phyloP scores from a whole-genome alignment of 2,329 filamentous ascomycete species.

The Tolypocladium sp. region DNA sequence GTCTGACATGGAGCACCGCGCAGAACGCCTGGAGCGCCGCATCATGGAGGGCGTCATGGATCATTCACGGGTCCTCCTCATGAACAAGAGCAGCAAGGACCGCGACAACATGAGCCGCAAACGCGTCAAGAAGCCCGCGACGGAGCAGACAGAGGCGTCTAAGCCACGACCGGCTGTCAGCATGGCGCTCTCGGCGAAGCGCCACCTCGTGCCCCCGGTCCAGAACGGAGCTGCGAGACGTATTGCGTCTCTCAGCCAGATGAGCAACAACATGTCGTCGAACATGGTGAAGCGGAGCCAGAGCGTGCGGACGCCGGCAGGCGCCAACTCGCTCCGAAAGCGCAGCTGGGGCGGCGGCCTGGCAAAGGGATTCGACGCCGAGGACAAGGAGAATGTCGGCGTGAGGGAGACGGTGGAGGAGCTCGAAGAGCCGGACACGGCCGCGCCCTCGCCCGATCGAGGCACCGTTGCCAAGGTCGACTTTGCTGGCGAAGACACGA shows the following conservation, averaged over 20 bases:
- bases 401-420: constrained; percentile 58
- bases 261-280: constrained; percentile 62
- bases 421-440: constrained; percentile 22
- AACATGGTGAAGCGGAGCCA: constrained; percentile 67
- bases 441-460: constrained; percentile 5
- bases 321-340: constrained; percentile 46
- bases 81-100: constrained; percentile 52
- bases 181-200: constrained; percentile 45
- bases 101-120: constrained; percentile 52
- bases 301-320: constrained; percentile 57
- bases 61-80: constrained; percentile 83
- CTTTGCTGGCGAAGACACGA: constrained; percentile 5
- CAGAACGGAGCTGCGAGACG: constrained; percentile 56
- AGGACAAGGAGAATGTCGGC: constrained; percentile 55
- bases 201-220: constrained; percentile 35
- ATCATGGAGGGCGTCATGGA: constrained; percentile 95
- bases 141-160: constrained; percentile 11
- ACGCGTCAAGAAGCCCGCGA: constrained; percentile 35
- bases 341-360: constrained; percentile 55
- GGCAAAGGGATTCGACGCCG: constrained; percentile 39
- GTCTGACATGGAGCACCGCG: constrained; percentile 79
- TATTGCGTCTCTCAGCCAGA: constrained; percentile 86
- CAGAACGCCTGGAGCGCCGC: constrained; percentile 80
- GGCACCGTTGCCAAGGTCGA: constrained; percentile 3
- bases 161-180: constrained; percentile 31